Evolutionary conservation across 805 yeast genomes (phyloP), one percentile per base, ranked within the genome.

Genomic region (Debaryomyces prosopidis): DNA sequence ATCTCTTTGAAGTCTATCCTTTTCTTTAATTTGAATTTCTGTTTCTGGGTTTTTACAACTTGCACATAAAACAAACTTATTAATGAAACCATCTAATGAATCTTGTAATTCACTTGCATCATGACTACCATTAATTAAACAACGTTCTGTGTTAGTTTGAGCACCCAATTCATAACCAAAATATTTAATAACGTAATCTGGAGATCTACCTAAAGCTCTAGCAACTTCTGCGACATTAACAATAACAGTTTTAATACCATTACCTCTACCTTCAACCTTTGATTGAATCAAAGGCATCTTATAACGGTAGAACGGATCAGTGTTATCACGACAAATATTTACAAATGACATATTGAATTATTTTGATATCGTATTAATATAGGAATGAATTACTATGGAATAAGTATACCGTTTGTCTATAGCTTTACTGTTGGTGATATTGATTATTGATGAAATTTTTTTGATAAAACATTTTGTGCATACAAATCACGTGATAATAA

Each of bases 211-310:
- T 53, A 94, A 78, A 17, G 98, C 96, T 60, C 96, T 82, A 34
- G 97, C 96, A 50, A 94, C 97, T 62, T 94, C 98, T 33, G 87
- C 74, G 44, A 89, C 82, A 71, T 94, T 94, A 55, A 89, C 81
- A 46, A 94, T 85, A 44, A 92, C 95, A 18, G 99, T 94, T 69
- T 90, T 91, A 73, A 94, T 94, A 84, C 99, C 99, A 75, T 94
- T 94, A 76, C 99, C 99, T 67, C 96, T 82, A 69, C 99, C 99
- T 75, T 94, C 98, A 54, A 89, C 89, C 79, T 94, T 94, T 57
- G 97, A 88, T 73, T 88, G 95, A 71, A 94, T 85, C 36, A 95
- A 87, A 65, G 99, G 99, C 99, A 94, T 94, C 77, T 94, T 94
- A 73, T 94, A 94, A 77, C 99, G 96, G 83, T 94, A 94, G 70